phyloP scores from a whole-genome alignment of 2,329 filamentous ascomycete species.

The Grosmannia huntii region DNA sequence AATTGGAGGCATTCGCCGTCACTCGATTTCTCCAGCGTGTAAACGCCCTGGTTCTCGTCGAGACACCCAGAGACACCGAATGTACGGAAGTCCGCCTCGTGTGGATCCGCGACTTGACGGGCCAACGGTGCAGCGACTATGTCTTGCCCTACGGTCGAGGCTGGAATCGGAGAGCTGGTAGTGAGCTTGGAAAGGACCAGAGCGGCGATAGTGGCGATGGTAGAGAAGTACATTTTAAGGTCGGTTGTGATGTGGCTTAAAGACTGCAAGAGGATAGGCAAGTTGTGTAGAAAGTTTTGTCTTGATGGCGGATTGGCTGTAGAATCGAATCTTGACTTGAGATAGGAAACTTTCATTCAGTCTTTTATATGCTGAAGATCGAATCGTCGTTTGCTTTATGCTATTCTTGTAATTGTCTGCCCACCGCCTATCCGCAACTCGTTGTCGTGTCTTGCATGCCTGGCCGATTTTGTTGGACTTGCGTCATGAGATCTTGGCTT shows the following conservation, averaged over 20 bases:
- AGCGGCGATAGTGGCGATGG: not conserved
- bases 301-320: not conserved
- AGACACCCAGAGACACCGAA: conserved; percentile 9
- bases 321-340: not conserved
- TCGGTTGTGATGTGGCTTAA: not conserved
- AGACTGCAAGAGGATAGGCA: not conserved
- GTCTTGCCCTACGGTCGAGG: not conserved
- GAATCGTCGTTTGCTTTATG: not conserved
- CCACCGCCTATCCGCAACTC: not conserved
- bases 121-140: not conserved
- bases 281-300: too few species aligned
- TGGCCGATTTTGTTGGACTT: not conserved
- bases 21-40: conserved; percentile 8
- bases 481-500: not conserved
- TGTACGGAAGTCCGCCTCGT: conserved; percentile 12
- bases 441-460: not conserved
- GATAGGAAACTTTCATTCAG: not conserved
- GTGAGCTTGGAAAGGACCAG: not conserved
- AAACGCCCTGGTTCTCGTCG: conserved; percentile 12
- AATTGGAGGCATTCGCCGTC: conserved; percentile 5
- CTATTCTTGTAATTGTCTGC: not conserved
- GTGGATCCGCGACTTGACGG: conserved; percentile 3
- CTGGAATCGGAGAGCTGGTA: not conserved
- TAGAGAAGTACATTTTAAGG: conserved; percentile 6
- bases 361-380: not conserved